phyloP scores from a whole-genome alignment of 768 basidiomycete species.

The Rhizopogon vesiculosus region DNA sequence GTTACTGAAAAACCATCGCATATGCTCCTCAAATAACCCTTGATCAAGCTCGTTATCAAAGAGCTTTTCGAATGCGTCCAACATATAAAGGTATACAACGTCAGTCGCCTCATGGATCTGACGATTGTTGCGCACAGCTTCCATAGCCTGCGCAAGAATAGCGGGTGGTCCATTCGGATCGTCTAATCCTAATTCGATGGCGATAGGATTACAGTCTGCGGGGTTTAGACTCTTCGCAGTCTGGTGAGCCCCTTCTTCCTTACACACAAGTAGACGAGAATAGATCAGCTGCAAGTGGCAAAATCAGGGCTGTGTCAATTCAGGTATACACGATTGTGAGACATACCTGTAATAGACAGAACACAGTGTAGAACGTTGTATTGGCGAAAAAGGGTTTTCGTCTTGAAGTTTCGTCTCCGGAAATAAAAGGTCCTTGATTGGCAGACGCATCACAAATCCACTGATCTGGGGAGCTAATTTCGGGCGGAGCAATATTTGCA shows the following conservation, averaged over 20 bases:
- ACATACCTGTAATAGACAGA: slow-evolving; percentile 81
- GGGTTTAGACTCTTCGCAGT: slow-evolving; percentile 64
- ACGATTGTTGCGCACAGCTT: slow-evolving; percentile 46
- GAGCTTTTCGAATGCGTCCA: slow-evolving; percentile 88
- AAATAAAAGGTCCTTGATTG: slow-evolving; percentile 16
- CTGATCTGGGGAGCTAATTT: slow-evolving; percentile 35
- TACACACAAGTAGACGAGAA: slow-evolving; percentile 81
- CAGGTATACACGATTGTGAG: slow-evolving; percentile 2
- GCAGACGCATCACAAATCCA: slow-evolving; percentile 56
- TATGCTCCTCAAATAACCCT: slow-evolving; percentile 89
- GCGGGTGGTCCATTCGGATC: slow-evolving; percentile 75
- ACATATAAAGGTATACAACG: slow-evolving; percentile 82
- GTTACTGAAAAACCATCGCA: slow-evolving; percentile 91
- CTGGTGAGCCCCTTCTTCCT: slow-evolving; percentile 69
- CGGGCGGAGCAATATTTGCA: background rate
- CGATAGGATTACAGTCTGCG: slow-evolving; percentile 72
- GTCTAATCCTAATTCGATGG: slow-evolving; percentile 79
- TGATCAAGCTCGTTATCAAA: slow-evolving; percentile 94
- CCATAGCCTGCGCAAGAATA: slow-evolving; percentile 60
- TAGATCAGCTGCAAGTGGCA: slow-evolving; percentile 67
- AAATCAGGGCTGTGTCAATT: slow-evolving; percentile 7
- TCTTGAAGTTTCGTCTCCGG: slow-evolving; percentile 27
- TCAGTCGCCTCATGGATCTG: slow-evolving; percentile 45
- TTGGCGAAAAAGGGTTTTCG: slow-evolving; percentile 81
- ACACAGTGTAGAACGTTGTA: slow-evolving; percentile 85